Evolutionary conservation across 768 basidiomycete species (phyloP), one percentile per base, ranked within the genome.

Genomic region (Xerocomellus amylosporus): DNA sequence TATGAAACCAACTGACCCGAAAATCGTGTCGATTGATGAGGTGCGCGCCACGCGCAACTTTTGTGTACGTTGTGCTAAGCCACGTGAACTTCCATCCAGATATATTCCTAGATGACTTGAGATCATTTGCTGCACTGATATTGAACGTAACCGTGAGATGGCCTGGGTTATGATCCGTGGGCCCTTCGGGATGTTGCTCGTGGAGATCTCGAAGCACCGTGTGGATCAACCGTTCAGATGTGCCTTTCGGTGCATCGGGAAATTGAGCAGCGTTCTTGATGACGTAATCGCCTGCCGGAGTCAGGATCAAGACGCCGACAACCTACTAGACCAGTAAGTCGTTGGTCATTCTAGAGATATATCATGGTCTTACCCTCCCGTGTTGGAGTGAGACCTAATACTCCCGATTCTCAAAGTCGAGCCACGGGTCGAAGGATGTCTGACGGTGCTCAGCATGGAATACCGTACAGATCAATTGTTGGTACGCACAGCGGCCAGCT

Each of bases 221-320:
- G 58, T 75, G 74, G 47, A 85, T 81, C 53, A 83, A 73, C 14
- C 66, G 65, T 54, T 84, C 81, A 3, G 81, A 82, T 0, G 79
- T 81, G 20, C 81, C 82, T 52, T 77, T 77, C 0, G 80, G 79
- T 0, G 82, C 77, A 26, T 71, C 62, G 7, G 81, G 81, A 65
- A 84, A 83, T 22, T 79, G 77, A 17, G 76, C 69, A 3, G 77
- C 75, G 57, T 84, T 83, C 65, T 84, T 84, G 62, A 84, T 80
- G 53, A 78, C 77, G 67, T 79, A 82, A 20, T 72, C 67, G 26
- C 74, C 70, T 15, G 79, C 76, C 1, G 76, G 77, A 5, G 82
- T 77, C 19, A 84, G 72, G 46, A 84, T 78, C 56, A 82, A 74
- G 37, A 83, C 52, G 4, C 80, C 78, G 5, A 81, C 70, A 22